phyloP scores from a whole-genome alignment of 768 basidiomycete species.

The Megacollybia marginata region DNA sequence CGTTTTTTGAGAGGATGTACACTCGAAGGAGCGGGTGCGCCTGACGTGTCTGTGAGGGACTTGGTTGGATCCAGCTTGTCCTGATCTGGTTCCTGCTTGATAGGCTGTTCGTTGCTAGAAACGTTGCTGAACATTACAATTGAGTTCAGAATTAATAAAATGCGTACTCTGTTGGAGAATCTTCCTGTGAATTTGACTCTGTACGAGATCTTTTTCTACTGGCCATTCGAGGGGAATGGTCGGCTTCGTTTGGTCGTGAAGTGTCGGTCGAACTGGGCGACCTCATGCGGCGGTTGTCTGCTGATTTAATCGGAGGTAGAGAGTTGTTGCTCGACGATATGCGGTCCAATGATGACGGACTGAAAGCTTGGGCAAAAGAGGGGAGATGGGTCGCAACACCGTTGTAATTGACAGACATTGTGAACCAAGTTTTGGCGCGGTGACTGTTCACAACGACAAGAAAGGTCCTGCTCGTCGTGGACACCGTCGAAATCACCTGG shows the following conservation, averaged over 20 bases:
- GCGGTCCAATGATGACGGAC: slow-evolving; percentile 43
- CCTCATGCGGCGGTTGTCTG: slow-evolving; percentile 25
- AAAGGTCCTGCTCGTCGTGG: slow-evolving; percentile 1
- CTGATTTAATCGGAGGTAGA: slow-evolving; percentile 59
- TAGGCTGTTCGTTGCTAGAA: slow-evolving; percentile 36
- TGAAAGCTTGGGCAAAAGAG: slow-evolving; percentile 75
- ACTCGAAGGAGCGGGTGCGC: slow-evolving; percentile 33
- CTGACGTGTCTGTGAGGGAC: slow-evolving; percentile 12
- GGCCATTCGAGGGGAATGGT: slow-evolving; percentile 18
- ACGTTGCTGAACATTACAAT: slow-evolving; percentile 16
- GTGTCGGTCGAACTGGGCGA: slow-evolving; percentile 17
- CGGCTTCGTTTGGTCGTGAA: slow-evolving; percentile 20
- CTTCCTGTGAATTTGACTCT: slow-evolving; percentile 16
- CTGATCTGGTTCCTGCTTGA: slow-evolving; percentile 61
- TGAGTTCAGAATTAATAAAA: slow-evolving; percentile 2
- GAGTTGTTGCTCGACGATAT: slow-evolving; percentile 45
- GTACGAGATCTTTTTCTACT: slow-evolving; percentile 40
- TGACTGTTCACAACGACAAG: not conserved
- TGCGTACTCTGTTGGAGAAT: slow-evolving; percentile 29
- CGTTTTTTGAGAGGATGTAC: slow-evolving; percentile 51
- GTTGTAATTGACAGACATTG: too few relatives aligned
- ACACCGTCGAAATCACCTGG: slow-evolving; percentile 3
- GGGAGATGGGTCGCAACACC: slow-evolving; percentile 32
- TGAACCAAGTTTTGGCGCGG: too few relatives aligned
- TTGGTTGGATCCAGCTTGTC: slow-evolving; percentile 29